Evolutionary conservation across 78 protist species (phyloP).

Genomic region (Cyanophora paradoxa): DNA sequence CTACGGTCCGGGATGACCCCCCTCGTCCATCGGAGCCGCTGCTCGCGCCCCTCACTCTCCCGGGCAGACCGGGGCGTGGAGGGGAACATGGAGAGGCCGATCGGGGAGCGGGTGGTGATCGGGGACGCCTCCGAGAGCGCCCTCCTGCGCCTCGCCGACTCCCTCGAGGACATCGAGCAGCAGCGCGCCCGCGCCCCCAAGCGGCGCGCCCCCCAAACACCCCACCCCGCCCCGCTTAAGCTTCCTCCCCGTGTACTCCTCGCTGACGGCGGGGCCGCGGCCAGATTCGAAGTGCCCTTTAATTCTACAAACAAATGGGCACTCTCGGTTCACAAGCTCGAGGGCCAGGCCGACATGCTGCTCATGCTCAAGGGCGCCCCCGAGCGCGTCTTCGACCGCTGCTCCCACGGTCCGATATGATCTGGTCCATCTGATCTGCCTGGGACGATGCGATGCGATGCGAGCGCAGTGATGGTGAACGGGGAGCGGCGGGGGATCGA

Average conservation of each 20-base stretch:
- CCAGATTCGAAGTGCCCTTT: constrained; percentile 83
- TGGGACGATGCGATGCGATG: too few species aligned
- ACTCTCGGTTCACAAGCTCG: constrained; percentile 39
- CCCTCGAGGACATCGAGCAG: background rate
- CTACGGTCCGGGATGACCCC: constrained; percentile 45
- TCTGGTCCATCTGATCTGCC: too few species aligned
- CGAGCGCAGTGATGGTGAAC: too few species aligned
- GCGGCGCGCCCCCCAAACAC: constrained; percentile 52
- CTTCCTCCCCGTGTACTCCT: constrained; percentile 26
- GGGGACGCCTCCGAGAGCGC: constrained; percentile 87
- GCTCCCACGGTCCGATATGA: too few species aligned
- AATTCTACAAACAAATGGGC: constrained; percentile 91
- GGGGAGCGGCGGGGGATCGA: too few species aligned
- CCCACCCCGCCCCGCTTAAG: constrained; percentile 80
- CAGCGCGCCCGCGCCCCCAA: constrained; percentile 19
- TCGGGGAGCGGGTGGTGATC: too few species aligned
- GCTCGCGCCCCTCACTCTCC: too few species aligned
- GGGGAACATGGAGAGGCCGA: too few species aligned
- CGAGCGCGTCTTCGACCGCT: constrained; percentile 63
- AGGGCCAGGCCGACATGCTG: too few species aligned
- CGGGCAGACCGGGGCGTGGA: too few species aligned
- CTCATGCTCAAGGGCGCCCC: constrained; percentile 79
- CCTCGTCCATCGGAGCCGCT: too few species aligned
- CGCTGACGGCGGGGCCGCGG: constrained; percentile 9
- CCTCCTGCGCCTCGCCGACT: constrained; percentile 31